Evolutionary conservation across 2,329 filamentous ascomycete genomes (phyloP), one percentile per base, ranked within the genome.

Genomic region (Aspergillus tanneri): DNA sequence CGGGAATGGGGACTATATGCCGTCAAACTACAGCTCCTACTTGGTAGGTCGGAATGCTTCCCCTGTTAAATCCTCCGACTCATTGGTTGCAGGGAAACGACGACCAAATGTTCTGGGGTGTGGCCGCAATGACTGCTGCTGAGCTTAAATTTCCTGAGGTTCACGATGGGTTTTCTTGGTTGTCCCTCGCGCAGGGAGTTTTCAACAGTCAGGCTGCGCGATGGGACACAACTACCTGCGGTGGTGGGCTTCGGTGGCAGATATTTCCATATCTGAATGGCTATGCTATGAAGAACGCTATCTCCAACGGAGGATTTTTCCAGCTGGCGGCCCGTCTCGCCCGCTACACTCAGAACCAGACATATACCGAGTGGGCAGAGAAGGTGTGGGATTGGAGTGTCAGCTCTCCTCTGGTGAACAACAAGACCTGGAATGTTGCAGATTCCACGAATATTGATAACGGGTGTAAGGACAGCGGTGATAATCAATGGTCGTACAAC

Each of bases 271-370:
- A 80, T 59, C 92, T 95, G 64, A 83, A 83, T 53, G 90, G 89
- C 11, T 85, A 90, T 65, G 78, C 83, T 61, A 93, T 95, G 79
- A 93, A 91, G 71, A 92, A 92, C 72, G 79, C 84, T 12, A 82
- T 91, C 58, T 85, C 84, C 52, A 93, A 93, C 66, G 88, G 87
- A 34, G 85, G 84, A n/a, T 83, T 93, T 64, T 91, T 95, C 68
- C 86, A 91, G 61, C 77, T 95, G 10, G 84, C 86, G 3, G 87
- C 89, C 1, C 84, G 88, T 14, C 77, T 92, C 11, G 86, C 85
- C 21, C 81, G 85, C 38, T 73, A 72, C 48, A 88, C 85, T 0
- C 72, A 72, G 16, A 87, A 89, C 58, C 59, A 72, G 0, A 85
- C 84, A 0, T 90, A 89, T 57, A 77, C 77, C 2, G 72, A 82